Percentiles rank a stretch among this genome's conserved stretches.
These are phyloP conservation scores for Suhomyces bolitotheri DNA, from an alignment of 1,139 yeast genomes.

Conservation along the genomic window DNA sequence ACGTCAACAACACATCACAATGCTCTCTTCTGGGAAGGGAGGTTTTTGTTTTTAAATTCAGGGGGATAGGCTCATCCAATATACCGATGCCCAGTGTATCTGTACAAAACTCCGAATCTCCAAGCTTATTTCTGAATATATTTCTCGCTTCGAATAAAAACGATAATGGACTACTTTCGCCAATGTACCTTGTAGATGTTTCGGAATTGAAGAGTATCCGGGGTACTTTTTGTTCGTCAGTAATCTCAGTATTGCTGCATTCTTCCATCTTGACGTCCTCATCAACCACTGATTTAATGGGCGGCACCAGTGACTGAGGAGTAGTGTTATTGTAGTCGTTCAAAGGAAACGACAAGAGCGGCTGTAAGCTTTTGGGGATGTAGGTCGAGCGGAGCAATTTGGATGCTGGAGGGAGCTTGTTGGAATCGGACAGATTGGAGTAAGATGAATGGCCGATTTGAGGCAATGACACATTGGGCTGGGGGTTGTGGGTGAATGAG, in stretches of 20 bases:
- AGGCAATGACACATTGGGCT: conserved; percentile 6
- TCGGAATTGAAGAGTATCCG: conserved; percentile 23
- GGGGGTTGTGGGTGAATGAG: conserved; percentile 3
- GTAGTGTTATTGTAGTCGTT: conserved; percentile 12
- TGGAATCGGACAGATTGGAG: conserved; percentile 1
- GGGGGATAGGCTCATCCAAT: conserved; percentile 19
- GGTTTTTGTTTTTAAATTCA: conserved; percentile 13
- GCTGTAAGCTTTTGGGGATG: conserved; percentile 30
- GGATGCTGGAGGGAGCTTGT: conserved; percentile 14
- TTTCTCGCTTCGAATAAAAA: conserved; percentile 27
- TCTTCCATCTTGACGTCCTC: conserved; percentile 8
- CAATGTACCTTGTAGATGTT: conserved; percentile 27
- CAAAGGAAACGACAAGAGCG: conserved; percentile 26
- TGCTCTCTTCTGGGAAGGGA: conserved; percentile 18
- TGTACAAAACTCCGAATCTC: conserved; percentile 16
- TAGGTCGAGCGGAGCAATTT: conserved; percentile 16
- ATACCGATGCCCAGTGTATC: conserved; percentile 20
- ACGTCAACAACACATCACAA: conserved; percentile 15
- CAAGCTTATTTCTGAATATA: conserved; percentile 20
- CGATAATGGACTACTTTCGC: conserved; percentile 30
- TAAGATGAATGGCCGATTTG: conserved; percentile 7
- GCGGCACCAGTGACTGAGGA: conserved; percentile 4
- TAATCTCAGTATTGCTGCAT: conserved; percentile 6
- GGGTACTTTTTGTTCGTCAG: conserved; percentile 18
- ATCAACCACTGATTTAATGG: conserved; percentile 1